phyloP scores from a whole-genome alignment of 805 yeast genomes.

The Candida ponderosae region DNA sequence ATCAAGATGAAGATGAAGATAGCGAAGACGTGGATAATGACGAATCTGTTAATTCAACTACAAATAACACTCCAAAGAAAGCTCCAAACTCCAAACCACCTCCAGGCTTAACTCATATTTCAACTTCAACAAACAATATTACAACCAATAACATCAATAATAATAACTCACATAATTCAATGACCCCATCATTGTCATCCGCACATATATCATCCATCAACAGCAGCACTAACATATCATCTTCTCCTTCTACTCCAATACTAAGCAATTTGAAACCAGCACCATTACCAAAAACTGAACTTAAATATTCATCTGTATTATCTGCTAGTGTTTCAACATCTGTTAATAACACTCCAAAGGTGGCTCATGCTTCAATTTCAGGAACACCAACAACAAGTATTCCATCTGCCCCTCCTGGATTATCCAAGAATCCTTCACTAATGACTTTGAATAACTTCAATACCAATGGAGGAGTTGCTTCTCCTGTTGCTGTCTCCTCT shows the following conservation, averaged over 20 bases:
- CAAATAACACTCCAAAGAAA: background rate
- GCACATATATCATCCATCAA: too few species aligned
- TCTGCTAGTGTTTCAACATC: constrained; percentile 9
- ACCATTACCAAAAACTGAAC: constrained; percentile 43
- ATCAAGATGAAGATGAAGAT: constrained; percentile 5
- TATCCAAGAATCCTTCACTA: background rate
- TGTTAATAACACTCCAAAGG: constrained; percentile 12
- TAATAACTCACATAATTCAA: background rate
- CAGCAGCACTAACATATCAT: too few species aligned
- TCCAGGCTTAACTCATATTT: constrained; percentile 25
- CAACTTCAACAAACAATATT: constrained; percentile 5
- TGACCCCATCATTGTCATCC: background rate
- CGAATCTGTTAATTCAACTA: constrained; percentile 2
- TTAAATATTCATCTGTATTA: constrained; percentile 46
- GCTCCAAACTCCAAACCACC: constrained; percentile 9
- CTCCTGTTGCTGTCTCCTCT: constrained; percentile 16
- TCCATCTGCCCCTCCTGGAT: constrained; percentile 9
- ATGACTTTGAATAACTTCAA: background rate
- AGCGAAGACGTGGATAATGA: constrained; percentile 5
- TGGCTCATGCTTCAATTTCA: constrained; percentile 13
- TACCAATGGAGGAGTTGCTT: background rate
- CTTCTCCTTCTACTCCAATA: background rate
- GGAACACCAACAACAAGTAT: constrained; percentile 5
- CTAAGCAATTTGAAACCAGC: constrained; percentile 39
- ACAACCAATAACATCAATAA: background rate